These are phyloP conservation scores for Pleurotus djamor DNA, from an alignment of 768 basidiomycete genomes.

Conservation along the genomic window DNA sequence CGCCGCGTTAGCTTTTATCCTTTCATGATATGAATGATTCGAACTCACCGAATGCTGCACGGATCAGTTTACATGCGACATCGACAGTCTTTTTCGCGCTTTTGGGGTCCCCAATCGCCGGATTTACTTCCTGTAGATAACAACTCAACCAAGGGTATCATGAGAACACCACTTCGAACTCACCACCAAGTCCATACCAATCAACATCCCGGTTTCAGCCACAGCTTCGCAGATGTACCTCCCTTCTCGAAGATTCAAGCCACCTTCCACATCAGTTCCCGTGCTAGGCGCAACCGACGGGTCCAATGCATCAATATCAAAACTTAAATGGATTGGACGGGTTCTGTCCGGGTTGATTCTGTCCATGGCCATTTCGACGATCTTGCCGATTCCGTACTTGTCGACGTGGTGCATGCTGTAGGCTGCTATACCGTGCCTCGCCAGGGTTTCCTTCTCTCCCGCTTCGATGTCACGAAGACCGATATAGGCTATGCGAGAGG, in stretches of 20 bases:
- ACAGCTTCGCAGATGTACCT: constrained; percentile 78
- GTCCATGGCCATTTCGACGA: constrained; percentile 79
- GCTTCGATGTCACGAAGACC: constrained; percentile 75
- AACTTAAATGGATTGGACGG: constrained; percentile 71
- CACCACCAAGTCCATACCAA: constrained; percentile 76
- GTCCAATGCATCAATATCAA: constrained; percentile 77
- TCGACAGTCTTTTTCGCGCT: constrained; percentile 70
- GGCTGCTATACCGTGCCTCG: constrained; percentile 51
- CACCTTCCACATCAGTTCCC: constrained; percentile 72
- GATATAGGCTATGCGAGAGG: constrained; percentile 68
- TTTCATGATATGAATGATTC: neutral
- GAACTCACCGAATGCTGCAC: constrained; percentile 54
- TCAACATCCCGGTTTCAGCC: constrained; percentile 72
- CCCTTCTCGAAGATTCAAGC: constrained; percentile 78
- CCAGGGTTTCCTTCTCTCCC: constrained; percentile 67
- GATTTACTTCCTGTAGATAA: constrained; percentile 68
- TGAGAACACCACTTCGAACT: constrained; percentile 13
- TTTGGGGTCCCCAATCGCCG: constrained; percentile 54
- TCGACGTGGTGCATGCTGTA: constrained; percentile 71
- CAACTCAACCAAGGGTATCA: neutral
- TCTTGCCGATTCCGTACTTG: constrained; percentile 69
- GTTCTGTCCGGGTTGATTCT: constrained; percentile 66
- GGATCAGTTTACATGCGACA: constrained; percentile 66
- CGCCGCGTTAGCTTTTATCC: neutral
- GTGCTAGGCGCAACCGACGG: constrained; percentile 75